Conservation (phyloP, 108 stramenopile species). For the Fragilaria crotonensis region DNA sequence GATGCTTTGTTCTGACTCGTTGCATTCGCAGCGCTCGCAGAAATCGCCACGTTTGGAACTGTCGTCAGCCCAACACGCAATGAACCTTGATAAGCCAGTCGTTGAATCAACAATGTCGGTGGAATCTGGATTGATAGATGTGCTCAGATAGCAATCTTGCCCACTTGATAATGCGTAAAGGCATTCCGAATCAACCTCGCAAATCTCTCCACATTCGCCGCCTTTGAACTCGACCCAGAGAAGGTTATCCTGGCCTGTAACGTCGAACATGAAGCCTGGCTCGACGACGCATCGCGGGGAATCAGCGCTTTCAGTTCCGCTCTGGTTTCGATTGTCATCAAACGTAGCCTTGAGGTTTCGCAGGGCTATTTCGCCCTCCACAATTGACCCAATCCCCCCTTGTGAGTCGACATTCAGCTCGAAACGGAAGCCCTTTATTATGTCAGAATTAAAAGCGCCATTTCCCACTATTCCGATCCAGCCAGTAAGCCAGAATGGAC, state of each 20-base stretch:
- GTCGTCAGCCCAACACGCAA: too few species aligned
- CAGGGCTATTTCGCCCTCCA: constrained; percentile 2
- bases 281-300: too few species aligned
- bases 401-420: constrained; percentile 12
- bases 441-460: constrained; percentile 1
- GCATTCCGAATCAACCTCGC: constrained; percentile 6
- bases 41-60: too few species aligned
- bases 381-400: not conserved
- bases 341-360: too few species aligned
- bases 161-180: constrained; percentile 2
- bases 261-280: too few species aligned
- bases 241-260: too few species aligned
- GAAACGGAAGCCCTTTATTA: constrained; percentile 15
- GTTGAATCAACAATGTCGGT: too few species aligned
- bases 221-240: not conserved
- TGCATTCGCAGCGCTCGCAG: constrained; percentile 20
- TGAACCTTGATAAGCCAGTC: too few species aligned
- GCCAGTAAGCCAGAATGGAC: constrained; percentile 15
- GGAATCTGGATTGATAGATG: too few species aligned
- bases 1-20: not conserved
- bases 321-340: too few species aligned
- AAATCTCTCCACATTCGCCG: constrained; percentile 9
- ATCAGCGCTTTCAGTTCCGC: too few species aligned
- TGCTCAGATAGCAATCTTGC: constrained; percentile 12
- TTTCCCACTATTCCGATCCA: constrained; percentile 27